phyloP scores from a whole-genome alignment of 2,329 filamentous ascomycete species.

The Epichloe sylvatica region DNA sequence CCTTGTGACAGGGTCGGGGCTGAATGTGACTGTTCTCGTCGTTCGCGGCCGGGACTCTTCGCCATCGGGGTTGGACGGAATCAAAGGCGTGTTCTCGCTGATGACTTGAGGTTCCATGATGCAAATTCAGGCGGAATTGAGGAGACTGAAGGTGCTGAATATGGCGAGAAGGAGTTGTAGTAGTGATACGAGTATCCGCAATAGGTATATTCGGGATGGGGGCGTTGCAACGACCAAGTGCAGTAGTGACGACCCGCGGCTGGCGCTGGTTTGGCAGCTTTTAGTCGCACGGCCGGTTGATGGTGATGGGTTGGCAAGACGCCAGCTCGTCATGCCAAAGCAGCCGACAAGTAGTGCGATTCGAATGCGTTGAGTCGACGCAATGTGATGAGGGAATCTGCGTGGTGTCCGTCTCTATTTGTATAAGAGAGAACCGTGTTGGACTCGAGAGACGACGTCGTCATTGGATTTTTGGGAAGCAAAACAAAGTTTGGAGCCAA shows the following conservation, averaged over 20 bases:
- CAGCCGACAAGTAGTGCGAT: background rate
- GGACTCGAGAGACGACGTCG: background rate
- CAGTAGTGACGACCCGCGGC: background rate
- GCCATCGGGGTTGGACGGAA: conserved; percentile 11
- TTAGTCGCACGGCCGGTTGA: conserved; percentile 2
- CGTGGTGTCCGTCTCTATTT: background rate
- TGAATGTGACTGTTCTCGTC: conserved; percentile 61
- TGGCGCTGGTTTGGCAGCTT: background rate
- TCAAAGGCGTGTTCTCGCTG: conserved; percentile 23
- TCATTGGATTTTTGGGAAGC: background rate
- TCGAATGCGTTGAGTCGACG: background rate
- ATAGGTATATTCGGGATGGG: background rate
- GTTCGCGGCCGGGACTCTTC: conserved; percentile 27
- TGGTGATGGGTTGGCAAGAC: background rate
- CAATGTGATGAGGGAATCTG: background rate
- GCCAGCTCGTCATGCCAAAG: background rate
- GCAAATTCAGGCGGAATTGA: background rate
- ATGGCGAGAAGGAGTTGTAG: background rate
- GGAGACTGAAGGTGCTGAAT: background rate
- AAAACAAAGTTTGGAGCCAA: conserved; percentile 1
- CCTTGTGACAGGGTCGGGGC: conserved; percentile 51
- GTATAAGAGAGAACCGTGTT: background rate
- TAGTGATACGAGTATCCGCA: background rate
- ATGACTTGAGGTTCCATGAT: conserved; percentile 15
- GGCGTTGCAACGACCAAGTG: background rate